Base-by-base conservation (phyloP, 768 basidiomycete species). In the Rhodotorula graminis region DNA sequence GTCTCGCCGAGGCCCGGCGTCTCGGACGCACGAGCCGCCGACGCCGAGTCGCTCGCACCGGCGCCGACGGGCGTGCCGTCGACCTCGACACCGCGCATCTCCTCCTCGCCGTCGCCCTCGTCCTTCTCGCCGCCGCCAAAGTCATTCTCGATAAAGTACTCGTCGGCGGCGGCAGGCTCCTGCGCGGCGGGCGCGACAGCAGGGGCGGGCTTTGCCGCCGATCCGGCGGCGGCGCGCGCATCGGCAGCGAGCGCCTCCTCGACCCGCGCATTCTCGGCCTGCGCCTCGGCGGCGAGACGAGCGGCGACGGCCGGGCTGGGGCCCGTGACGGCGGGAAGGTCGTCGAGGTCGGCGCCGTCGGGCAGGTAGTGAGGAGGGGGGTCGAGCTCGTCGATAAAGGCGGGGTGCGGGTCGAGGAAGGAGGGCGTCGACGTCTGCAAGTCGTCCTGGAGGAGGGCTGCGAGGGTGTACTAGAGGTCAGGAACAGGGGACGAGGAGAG, bases 361-460 rank as follows among this genome's bases (percentile, higher is more conserved):
- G 68, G 50, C 37, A 73, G 49, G 65, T 58, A 73, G 49, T 70
- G 55, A 0, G 72, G 61, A 9, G 72, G 72, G 2, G 70, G 64
- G 0, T 61, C 72, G 57, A 46, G 23, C 12, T 63, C 57, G 50
- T 73, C 65, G 65, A 73, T 40, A 33, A 69, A 69, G 49, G 68
- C 65, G 49, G 59, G 64, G 33, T 69, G 68, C 7, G 61, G 64
- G n/a, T 49, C 25, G 42, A 70, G 42, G 49, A 44, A 44, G 61
- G 10, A 27, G 8, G 68, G 72, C 27, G 31, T 12, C 2, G 64
- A 37, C 23, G 56, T 53, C 31, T 69, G 72, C 2, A 50, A 6
- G 42, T 66, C 61, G 61, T 73, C 61, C 55, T 65, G 72, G 11
- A 73, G 33, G 47, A 73, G 72, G 3, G 49, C 72, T 73, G 37